Percentiles rank a stretch among this genome's conserved stretches.
These are phyloP conservation scores for Erodium chrysanthum DNA, from an alignment of 441 rosid species.

Conservation along the genomic window DNA sequence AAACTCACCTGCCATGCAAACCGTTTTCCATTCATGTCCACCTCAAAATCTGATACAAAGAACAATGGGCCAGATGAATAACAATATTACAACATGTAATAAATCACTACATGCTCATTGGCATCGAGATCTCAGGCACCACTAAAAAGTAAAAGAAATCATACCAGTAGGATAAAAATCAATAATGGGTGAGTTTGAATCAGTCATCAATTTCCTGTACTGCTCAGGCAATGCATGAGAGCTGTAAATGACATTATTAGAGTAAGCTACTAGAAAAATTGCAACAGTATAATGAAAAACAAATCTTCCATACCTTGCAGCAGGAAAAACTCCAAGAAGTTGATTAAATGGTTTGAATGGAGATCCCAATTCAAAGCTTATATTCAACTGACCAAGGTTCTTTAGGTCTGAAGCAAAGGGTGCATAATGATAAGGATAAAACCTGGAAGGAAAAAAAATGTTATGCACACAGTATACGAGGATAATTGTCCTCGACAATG, in stretches of 20 bases:
- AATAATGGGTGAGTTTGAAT: constrained; percentile 70
- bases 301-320: constrained; percentile 57
- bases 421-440: constrained; percentile 92
- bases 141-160: constrained; percentile 16
- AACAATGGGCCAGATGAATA: neutral
- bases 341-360: constrained; percentile 93
- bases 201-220: constrained; percentile 73
- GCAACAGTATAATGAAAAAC: neutral
- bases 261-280: constrained; percentile 17
- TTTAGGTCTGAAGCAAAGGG: constrained; percentile 97
- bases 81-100: constrained; percentile 13
- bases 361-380: constrained; percentile 59
- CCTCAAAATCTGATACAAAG: constrained; percentile 59
- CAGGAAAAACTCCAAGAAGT: constrained; percentile 87
- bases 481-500: neutral
- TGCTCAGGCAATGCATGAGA: constrained; percentile 85
- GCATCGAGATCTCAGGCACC: neutral
- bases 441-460: constrained; percentile 45
- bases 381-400: constrained; percentile 55
- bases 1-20: constrained; percentile 74
- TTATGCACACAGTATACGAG: neutral
- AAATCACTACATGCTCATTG: constrained; percentile 12
- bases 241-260: constrained; percentile 36
- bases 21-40: constrained; percentile 93
- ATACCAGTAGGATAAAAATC: constrained; percentile 86